Evolutionary conservation across 1,284 basidiomycete species (phyloP).

Genomic region (Cerioporus squamosus): DNA sequence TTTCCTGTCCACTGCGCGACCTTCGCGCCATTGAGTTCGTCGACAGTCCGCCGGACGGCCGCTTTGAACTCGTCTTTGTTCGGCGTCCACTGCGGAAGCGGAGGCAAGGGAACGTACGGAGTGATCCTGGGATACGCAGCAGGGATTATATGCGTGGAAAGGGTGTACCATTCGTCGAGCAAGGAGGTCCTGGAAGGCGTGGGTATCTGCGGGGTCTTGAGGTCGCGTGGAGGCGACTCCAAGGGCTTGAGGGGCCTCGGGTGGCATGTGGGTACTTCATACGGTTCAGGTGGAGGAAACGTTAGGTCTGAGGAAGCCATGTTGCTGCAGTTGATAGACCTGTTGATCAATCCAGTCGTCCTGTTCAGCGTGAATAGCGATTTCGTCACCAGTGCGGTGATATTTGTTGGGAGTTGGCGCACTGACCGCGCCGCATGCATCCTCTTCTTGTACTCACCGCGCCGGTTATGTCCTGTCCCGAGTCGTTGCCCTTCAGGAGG

Average conservation of each 20-base stretch:
- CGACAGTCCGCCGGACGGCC: conserved; percentile 24
- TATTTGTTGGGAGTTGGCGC: too few relatives aligned
- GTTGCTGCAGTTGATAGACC: not conserved
- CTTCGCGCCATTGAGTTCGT: conserved; percentile 26
- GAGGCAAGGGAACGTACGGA: conserved; percentile 48
- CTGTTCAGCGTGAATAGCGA: not conserved
- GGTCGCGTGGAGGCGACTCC: not conserved
- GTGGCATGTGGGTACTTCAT: conserved; percentile 11
- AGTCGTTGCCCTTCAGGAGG: not conserved
- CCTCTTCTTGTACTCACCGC: not conserved
- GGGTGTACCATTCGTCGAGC: conserved; percentile 38
- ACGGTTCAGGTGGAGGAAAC: conserved; percentile 18
- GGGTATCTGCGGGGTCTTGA: conserved; percentile 6
- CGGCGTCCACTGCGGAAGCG: conserved; percentile 28
- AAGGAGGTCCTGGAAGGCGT: conserved; percentile 23
- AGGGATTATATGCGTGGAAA: conserved; percentile 75
- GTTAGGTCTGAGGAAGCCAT: conserved; percentile 1
- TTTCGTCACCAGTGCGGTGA: not conserved
- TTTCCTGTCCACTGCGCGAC: conserved; percentile 30
- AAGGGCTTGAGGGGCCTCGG: conserved; percentile 12
- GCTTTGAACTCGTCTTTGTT: conserved; percentile 37
- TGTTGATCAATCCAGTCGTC: not conserved
- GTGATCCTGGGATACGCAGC: conserved; percentile 67
- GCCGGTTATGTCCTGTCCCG: not conserved
- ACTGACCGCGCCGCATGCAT: not conserved